Base-by-base conservation (phyloP, 192 early-diverging fungal species). In the Entomortierella lignicola region DNA sequence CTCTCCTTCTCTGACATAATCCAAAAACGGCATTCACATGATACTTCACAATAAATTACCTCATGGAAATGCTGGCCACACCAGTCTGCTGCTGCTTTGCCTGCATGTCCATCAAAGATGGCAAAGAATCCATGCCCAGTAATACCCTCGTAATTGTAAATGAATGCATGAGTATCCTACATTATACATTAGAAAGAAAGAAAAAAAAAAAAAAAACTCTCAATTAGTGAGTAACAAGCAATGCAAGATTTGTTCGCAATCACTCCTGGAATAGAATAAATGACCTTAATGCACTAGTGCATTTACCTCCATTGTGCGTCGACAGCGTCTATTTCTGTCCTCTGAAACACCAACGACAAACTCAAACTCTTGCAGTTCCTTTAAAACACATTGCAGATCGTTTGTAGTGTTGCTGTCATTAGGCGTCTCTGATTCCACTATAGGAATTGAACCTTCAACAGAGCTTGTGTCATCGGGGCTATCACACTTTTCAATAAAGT, bases 91-190 rank as follows among this genome's bases (percentile, higher is more conserved):
- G 96, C 95, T 51, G 91, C 85, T 73, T 94, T 94, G 18, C 98
- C 97, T 2, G 98, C 98, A 81, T 99, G 98, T 29, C 98, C 98
- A 71, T 99, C 98, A 82, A 93, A 99, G 48, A 99, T 91, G 27
- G 95, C 96, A 89, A 98, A 96, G 63, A 94, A 96, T 10, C 92
- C 92, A 80, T 94, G 91, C 55, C 94, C 93, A 53, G 83, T 73
- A 61, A 93, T 86, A 60, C 89, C 90, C 37, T 87, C 89, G 85
- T 93, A 99, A 79, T 94, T 89, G 71, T 95, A 91, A 63, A 93
- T 82, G 81, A 86, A 93, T 10, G 87, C 87, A 79, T 99, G 97
- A 17, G 98, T 91, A 83, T 99, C 98, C 89, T 84, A 81, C n/a
- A 47, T 47, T 47, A 15, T 3, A 15, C 2, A 5, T 20, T 11